Base-by-base conservation (phyloP, 192 early-diverging fungal genomes). In the Coemansia aciculifera region DNA sequence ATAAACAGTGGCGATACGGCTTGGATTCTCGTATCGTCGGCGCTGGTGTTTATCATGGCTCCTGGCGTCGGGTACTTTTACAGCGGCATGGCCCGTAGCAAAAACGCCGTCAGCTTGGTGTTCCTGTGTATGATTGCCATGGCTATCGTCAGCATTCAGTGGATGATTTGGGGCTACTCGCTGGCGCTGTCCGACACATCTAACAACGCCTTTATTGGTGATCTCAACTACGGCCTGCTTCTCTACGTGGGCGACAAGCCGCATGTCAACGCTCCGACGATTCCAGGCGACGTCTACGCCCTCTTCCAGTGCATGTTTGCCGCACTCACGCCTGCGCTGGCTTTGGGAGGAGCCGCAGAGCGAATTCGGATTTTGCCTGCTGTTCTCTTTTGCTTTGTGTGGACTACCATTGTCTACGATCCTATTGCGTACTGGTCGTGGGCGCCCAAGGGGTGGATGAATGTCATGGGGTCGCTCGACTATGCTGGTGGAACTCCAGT, bases 401-500 rank as follows among this genome's bases (percentile, higher is more conserved):
- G 95, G 97, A 85, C 90, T 8, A 95, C 97, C 8, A 59, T 98
- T 63, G 92, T 97, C 23, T 98, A 98, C 74, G 91, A 95, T 78
- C 90, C 90, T n/a, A 89, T 92, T 62, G 95, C 95, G 13, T 99
- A 92, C 87, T 96, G 95, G 94, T 92, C 93, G 24, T 99, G 94
- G 94, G 88, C 87, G 15, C 59, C 83, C 34, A 90, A 89, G 66
- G 97, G 97, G 2, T 99, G 94, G 95, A 81, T 92, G 56, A 83
- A 77, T 51, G 88, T 88, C 37, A 83, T 94, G 83, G 94, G 94
- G 37, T 87, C 85, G 29, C 85, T 96, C 24, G 95, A 99, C 83
- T 99, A 93, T 67, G 95, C 97, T 15, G 97, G 97, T 51, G 95
- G 97, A 24, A 93, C 94, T n/a, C 94, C 95, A 23, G 95, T 99